These are phyloP conservation scores for Conticribra guillardii DNA, from an alignment of 108 stramenopile species.

Conservation along the genomic window DNA sequence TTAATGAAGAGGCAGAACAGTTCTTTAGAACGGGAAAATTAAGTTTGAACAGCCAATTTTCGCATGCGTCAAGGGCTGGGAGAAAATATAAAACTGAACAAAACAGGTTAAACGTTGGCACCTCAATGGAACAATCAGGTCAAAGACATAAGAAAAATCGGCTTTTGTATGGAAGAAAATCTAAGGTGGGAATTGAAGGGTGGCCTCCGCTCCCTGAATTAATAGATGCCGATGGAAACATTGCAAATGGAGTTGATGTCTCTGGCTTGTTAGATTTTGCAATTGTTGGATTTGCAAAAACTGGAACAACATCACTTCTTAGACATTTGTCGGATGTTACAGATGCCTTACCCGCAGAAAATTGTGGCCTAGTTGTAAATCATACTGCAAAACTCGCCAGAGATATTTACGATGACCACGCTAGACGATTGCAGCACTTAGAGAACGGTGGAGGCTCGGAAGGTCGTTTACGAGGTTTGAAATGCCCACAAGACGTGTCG, in stretches of 20 bases:
- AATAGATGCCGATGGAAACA: conserved; percentile 7
- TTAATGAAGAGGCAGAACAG: background rate
- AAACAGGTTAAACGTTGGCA: background rate
- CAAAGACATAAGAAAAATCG: conserved; percentile 9
- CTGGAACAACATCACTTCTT: conserved; percentile 19
- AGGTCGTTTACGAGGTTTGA: conserved; percentile 35
- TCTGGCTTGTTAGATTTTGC: conserved; percentile 29
- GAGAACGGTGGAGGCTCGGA: background rate
- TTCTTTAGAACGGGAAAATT: background rate
- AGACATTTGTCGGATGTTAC: conserved; percentile 14
- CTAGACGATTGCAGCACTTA: conserved; percentile 10
- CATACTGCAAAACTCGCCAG: background rate
- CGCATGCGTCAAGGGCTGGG: too few species aligned
- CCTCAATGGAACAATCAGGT: background rate
- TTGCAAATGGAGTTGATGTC: conserved; percentile 4
- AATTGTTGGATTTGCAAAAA: conserved; percentile 31
- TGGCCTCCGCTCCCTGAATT: conserved; percentile 20
- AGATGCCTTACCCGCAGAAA: conserved; percentile 11
- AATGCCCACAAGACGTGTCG: conserved; percentile 47
- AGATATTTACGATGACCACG: conserved; percentile 8
- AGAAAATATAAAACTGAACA: background rate
- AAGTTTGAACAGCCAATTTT: too few species aligned
- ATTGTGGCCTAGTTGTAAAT: conserved; percentile 13
- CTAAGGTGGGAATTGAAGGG: conserved; percentile 7
- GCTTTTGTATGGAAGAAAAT: conserved; percentile 1